phyloP scores from a whole-genome alignment of 345 rosid genomes.

The Heritiera fomes region DNA sequence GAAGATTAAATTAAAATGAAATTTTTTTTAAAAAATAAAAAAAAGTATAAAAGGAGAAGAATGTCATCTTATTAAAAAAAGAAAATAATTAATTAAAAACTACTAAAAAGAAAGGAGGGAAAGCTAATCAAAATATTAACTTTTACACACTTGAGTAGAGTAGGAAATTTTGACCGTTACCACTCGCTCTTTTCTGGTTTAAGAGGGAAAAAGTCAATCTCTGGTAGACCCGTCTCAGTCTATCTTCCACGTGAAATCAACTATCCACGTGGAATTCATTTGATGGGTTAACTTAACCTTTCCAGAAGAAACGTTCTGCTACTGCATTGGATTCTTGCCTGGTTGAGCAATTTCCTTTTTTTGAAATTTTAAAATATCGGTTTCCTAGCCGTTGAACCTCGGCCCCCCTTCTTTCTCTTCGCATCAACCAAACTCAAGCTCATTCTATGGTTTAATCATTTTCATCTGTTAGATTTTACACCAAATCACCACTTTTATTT shows the following conservation, averaged over 20 bases:
- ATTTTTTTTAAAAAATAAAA: too few species aligned
- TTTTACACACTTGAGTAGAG: background rate
- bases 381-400: constrained; percentile 73
- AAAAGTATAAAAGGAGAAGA: too few species aligned
- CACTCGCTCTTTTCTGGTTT: background rate
- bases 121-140: background rate
- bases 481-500: constrained; percentile 4
- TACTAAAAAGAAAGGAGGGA: background rate
- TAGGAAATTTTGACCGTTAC: constrained; percentile 33
- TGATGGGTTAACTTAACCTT: background rate
- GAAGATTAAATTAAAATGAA: too few species aligned
- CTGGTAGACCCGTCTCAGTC: too few species aligned
- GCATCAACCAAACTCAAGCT: background rate
- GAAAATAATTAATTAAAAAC: background rate
- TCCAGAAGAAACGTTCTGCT: background rate
- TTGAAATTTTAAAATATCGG: constrained; percentile 35
- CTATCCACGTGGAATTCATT: background rate
- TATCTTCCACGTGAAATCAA: background rate
- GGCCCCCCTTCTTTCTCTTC: constrained; percentile 10
- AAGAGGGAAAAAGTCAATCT: background rate
- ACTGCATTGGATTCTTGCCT: background rate
- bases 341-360: background rate
- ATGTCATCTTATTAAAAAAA: too few species aligned
- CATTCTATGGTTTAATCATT: constrained; percentile 9
- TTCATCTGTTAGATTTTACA: background rate